Base-by-base conservation (phyloP, 2,329 filamentous ascomycete genomes). In the Fusarium sp. region DNA sequence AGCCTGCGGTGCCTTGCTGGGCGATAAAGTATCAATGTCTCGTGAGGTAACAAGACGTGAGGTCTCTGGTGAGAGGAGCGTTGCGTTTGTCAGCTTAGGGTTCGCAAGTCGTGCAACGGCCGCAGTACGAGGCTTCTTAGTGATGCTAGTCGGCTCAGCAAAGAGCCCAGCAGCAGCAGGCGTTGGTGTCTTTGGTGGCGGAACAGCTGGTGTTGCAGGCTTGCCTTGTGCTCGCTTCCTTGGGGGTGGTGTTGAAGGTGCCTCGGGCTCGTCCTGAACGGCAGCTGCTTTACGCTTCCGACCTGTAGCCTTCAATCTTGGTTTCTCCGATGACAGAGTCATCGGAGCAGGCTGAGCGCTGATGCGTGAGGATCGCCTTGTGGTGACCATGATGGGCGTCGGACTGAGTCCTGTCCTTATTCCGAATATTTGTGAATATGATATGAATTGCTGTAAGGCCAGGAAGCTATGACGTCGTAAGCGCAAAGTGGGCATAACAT, bases 11-110 rank as follows among this genome's bases (percentile, higher is more conserved):
- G 65, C 78, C 77, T 84, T 89, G 73, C 83, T 86, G 77, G 82
- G 88, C 73, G 82, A 89, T 76, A 79, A 83, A 41, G 73, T 84
- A 80, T 81, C 81, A 78, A 87, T 70, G 78, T 84, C 45, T 50
- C 86, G 84, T n/a, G 84, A 85, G 17, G 87, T 85, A 30, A 93
- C 83, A 13, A 94, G 79, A 50, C 90, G 87, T 6, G 90, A 92
- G 7, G 92, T 91, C 78, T 91, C 88, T 5, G 93, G 92, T 0
- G 93, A 94, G n/a, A 93, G 82, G 15, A 95, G 85, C 3, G 90
- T 87, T 3, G 92, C 93, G 79, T 94, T 94, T 48, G 92, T 93
- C 20, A 85, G 83, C 73, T 88, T 88, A 0, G 92, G 90, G 72
- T 91, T 86, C 20, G 90, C 91, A 5, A 92, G 87, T 30, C 91